Base-by-base conservation (phyloP, 2,329 filamentous ascomycete species). In the Zasmidium citrigriseum region DNA sequence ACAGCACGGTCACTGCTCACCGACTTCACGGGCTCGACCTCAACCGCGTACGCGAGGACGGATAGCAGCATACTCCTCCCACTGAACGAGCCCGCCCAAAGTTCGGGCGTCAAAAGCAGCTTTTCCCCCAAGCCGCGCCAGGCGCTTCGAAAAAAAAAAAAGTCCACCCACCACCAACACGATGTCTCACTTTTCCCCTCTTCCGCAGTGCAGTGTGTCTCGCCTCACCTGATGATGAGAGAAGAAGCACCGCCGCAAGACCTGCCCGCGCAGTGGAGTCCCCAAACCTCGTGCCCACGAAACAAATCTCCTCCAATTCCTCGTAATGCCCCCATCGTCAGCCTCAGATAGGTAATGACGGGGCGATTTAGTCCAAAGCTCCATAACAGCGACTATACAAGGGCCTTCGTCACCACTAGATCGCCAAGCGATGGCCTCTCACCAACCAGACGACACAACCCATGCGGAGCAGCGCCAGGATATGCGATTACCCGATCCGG, bases 401-500 rank as follows among this genome's bases (percentile, higher is more conserved):
- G 34, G 34, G 34, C 34, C 34, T 41, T 16, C 34, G 34, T 41
- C 14, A n/a, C 4, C 34, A 41, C 34, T 41, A 41, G 34, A 25
- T 49, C 47, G 47, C 22, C 47, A 21, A 49, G 23, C 25, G n/a
- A 18, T 10, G 5, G 11, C 22, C 21, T 25, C 47, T 23, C 46
- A n/a, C 22, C 47, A 24, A 27, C 47, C 22, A 25, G 46, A 24
- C 27, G 46, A 50, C 54, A 46, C 20, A 20, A 18, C 34, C 14
- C 7, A 16, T 10, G n/a, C 18, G 34, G 16, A 41, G 34, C 34
- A 41, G 7, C 4, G 7, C 54, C 11, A 27, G 54, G 54, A 46
- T 56, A 56, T 56, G 54, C 46, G 47, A 51, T 34, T 56, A 27
- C 54, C n/a, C 21, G 27, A 56, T 44, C 29, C 46, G 16, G 54